Base-by-base conservation (phyloP, 352 stramenopile genomes). In the Phytophthora citricola region DNA sequence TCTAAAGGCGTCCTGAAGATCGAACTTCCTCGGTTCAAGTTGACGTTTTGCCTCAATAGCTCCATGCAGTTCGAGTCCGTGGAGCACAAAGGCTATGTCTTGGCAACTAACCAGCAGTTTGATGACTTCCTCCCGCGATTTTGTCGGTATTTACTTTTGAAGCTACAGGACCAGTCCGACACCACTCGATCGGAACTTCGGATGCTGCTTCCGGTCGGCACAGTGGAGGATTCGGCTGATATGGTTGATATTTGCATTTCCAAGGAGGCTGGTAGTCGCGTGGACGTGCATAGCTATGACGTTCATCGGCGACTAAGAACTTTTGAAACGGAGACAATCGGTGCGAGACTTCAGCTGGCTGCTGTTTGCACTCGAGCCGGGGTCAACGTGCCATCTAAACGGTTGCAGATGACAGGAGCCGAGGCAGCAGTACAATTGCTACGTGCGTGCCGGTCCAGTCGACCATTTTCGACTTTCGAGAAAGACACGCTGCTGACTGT, bases 381-480 rank as follows among this genome's bases (percentile, higher is more conserved):
- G 0, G 64, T 44, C 5, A 69, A 52, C 36, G 36, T 85, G 7
- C 73, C 77, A 14, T 74, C 59, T 15, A 65, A 50, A 8, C 43
- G 69, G 7, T 27, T 85, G 9, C 43, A 62, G 5, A 85, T 89
- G 81, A 86, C 79, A 4, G 75, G 73, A 9, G 38, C 66, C 0
- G 81, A 90, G 40, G 71, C 74, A 8, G 73, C 78, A 4, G 15
- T 89, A 11, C 64, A 82, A 39, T 20, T 78, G n/a, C 44, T 89
- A 14, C 74, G 71, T 58, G 68, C 69, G 3, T 89, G 78, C 38
- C 59, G 57, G 15, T 73, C 69, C 0, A 75, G 61, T 39, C 61
- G 71, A n/a, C 73, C 71, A 9, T 85, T 77, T 36, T 73, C 69
- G 2, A 6, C 31, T 0, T 36, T 39, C 10, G 76, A 86, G 22